Evolutionary conservation across 805 yeast species (phyloP), one percentile per base, ranked within the genome.

Genomic region (Candida coquimbonensis): DNA sequence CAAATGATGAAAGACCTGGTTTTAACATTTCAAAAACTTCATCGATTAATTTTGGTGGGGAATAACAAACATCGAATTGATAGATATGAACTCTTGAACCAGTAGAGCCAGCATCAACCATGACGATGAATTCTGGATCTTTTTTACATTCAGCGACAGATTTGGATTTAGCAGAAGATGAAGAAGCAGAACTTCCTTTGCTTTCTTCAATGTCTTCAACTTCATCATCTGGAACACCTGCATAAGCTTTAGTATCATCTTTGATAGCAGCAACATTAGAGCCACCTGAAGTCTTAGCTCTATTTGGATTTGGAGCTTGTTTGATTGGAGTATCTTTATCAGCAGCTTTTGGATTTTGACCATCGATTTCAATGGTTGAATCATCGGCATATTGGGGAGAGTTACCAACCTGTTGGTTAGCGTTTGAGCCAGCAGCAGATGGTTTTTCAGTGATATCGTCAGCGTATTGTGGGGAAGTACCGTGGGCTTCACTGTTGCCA

Each of bases 61-160:
- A 78, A 40, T 72, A 73, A 62, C 98, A 90, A 46, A 87, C 81
- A 68, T 88, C 87, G 69, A 93, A 93, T 56, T 85, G 81, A 67
- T 95, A 93, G 40, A 93, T 83, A 65, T 95, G 99, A 36, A 93
- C 86, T 64, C 99, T 81, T 14, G 97, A 89, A 31, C 99, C 99
- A 14, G 96, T 84, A 1, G 98, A 90, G 9, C 99, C 99, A 8
- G 99, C 99, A 70, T 93, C 99, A 46, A 93, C 73, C 96, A 93
- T 89, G 24, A 93, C 77, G 29, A 90, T 97, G 56, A 75, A 91
- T 60, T 85, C 84, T 33, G 77, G 66, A 26, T 77, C 70, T 41
- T 65, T 63, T 4, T 50, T 58, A 57, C 79, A 74, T 19, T 54
- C 51, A 19, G 60, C 61, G 24, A 47, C 39, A 26, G 45, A 26